A percentile compares a stretch with the other conserved stretches of the same genome.
Evolutionary conservation across 2,329 filamentous ascomycete genomes (phyloP).

Genomic region (Blumeriella jaapii): DNA sequence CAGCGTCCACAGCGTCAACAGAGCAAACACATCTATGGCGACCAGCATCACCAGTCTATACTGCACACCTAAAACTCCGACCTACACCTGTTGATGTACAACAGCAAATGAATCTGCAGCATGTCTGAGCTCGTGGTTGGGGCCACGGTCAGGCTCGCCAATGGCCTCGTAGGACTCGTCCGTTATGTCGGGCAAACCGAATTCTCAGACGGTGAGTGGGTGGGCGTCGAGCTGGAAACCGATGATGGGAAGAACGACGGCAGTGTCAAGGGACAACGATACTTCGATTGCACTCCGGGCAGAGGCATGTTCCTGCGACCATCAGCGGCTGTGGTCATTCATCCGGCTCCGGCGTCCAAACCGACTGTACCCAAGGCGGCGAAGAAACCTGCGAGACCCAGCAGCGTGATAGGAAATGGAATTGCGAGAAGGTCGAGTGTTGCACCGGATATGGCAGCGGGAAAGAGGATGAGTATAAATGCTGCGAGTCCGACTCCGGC

Average conservation of each 20-base stretch:
- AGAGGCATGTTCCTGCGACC: constrained; percentile 78
- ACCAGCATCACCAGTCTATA: too few relatives aligned
- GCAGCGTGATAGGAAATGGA: constrained; percentile 30
- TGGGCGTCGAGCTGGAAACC: constrained; percentile 79
- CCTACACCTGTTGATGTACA: too few relatives aligned
- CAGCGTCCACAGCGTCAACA: too few relatives aligned
- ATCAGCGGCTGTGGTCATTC: constrained; percentile 50
- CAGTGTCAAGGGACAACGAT: constrained; percentile 73
- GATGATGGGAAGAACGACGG: constrained; percentile 88
- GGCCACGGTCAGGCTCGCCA: constrained; percentile 53
- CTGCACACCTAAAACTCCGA: too few relatives aligned
- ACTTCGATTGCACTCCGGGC: constrained; percentile 74
- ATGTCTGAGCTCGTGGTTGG: constrained; percentile 23
- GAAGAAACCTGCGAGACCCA: constrained; percentile 31
- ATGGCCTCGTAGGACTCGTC: constrained; percentile 65
- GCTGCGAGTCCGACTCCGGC: constrained; percentile 62
- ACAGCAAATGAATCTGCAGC: constrained; percentile 2
- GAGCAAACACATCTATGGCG: too few relatives aligned
- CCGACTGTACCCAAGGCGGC: constrained; percentile 25
- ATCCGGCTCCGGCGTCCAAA: constrained; percentile 32
- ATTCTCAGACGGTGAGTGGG: constrained; percentile 76
- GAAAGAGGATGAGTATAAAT: constrained; percentile 58
- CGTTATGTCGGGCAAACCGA: constrained; percentile 71
- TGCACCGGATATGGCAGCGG: constrained; percentile 39
- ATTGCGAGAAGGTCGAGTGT: constrained; percentile 32